These are phyloP conservation scores for Prillingera fragicola DNA, from an alignment of 1,284 basidiomycete species.

Conservation along the genomic window DNA sequence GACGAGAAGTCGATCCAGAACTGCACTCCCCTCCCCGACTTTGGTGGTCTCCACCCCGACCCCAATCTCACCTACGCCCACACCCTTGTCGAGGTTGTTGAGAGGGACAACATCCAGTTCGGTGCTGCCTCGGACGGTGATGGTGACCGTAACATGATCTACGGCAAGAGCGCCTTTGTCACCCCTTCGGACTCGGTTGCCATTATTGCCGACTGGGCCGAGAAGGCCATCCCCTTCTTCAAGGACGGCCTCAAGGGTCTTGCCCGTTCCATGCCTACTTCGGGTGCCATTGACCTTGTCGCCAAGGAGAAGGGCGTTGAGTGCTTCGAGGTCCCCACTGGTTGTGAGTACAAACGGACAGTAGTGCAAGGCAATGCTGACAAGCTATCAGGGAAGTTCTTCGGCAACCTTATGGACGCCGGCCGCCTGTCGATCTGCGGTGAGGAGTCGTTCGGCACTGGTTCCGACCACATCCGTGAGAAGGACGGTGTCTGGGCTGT, in stretches of 20 bases:
- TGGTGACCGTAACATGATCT: conserved; percentile 99
- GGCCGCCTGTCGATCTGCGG: conserved; percentile 95
- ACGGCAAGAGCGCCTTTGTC: conserved; percentile 95
- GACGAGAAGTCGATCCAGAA: conserved; percentile 80
- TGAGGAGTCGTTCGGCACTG: conserved; percentile 98
- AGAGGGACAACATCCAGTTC: conserved; percentile 79
- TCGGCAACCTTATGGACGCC: conserved; percentile 99
- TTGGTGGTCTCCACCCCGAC: conserved; percentile 95
- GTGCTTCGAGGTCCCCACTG: conserved; percentile 94
- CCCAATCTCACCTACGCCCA: conserved; percentile 98
- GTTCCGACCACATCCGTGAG: conserved; percentile 98
- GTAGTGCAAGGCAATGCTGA: no score
- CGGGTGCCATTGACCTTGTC: conserved; percentile 92
- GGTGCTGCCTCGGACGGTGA: conserved; percentile 97
- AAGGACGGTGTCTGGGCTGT: conserved; percentile 99
- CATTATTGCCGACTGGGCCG: conserved; percentile 95
- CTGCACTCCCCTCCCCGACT: conserved; percentile 84
- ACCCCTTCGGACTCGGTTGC: conserved; percentile 96
- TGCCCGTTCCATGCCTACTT: conserved; percentile 94
- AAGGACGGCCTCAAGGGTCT: conserved; percentile 87
- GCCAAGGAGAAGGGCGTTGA: conserved; percentile 91
- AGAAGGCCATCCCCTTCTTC: conserved; percentile 94
- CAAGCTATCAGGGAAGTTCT: conserved; percentile 87
- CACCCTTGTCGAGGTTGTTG: conserved; percentile 86
- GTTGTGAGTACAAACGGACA: conserved; percentile 53